Evolutionary conservation across 768 basidiomycete species (phyloP), one percentile per base, ranked within the genome.

Genomic region (Chalciporus sphaerocephalus): DNA sequence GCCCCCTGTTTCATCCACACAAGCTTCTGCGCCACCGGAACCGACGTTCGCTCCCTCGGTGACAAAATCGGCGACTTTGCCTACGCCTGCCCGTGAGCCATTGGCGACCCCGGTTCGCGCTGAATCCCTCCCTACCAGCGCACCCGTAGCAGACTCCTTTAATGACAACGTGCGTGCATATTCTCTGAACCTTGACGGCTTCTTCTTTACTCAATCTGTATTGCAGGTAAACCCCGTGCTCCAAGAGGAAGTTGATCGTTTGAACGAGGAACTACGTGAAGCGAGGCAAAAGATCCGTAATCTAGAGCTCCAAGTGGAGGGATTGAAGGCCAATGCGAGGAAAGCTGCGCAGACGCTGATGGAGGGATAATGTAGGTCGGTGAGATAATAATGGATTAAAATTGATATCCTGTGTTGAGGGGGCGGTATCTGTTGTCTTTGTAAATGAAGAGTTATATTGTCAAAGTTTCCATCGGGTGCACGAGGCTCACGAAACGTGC

Each of bases 291-390:
- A 86, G 69, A 92, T 94, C 42, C 74, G 92, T 47, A 84, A 84
- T 55, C 66, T 94, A 40, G 91, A 93, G 68, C 61, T 92, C 47
- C 86, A 90, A 68, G 79, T 92, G 16, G 89, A 92, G 68, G 72
- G 74, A 12, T 64, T 88, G 52, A 77, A 77, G 47, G 81, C 82
- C 15, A 92, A 91, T 57, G 86, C 88, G 46, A 73, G 79, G 56
- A 86, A 79, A 59, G 88, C 87, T 2, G 84, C 85, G 11, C 78
- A 85, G 60, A 71, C 83, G 28, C 61, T 91, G 50, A 46, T 73
- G 48, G 58, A 68, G 9, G 52, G 38, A 35, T 61, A n/a, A 32
- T 32, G 13, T 32, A 32, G 13, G 13, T 28, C 24, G 15, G 3
- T n/a, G 30, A 32, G 15, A n/a, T 13, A 32, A 4, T 38, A 21